Conservation (phyloP, 768 basidiomycete genomes). For the Glaciozyma martinii region DNA sequence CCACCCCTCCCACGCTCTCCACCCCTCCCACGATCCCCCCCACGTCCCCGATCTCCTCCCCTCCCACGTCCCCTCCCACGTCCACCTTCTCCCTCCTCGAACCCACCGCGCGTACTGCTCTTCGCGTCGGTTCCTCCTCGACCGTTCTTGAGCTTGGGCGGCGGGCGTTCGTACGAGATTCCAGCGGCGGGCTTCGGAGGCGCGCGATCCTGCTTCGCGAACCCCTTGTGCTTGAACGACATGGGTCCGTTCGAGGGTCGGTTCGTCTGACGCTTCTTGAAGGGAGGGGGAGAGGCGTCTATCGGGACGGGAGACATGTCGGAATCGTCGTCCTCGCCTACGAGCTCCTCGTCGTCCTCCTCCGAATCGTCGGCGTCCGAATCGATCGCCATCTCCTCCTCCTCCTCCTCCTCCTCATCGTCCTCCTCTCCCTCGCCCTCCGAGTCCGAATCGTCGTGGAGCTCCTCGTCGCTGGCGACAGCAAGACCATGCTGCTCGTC, state of each 20-base stretch:
- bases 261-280: constrained; percentile 5
- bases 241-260: constrained; percentile 7
- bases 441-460: constrained; percentile 35
- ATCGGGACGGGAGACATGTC: constrained; percentile 36
- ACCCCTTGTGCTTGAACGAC: constrained; percentile 25
- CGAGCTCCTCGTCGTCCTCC: constrained; percentile 40
- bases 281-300: constrained; percentile 14
- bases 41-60: not conserved
- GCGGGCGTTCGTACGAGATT: not conserved
- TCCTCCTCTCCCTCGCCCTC: constrained; percentile 13
- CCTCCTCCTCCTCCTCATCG: constrained; percentile 34
- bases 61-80: not conserved
- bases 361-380: constrained; percentile 40
- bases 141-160: constrained; percentile 20
- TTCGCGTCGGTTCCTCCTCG: not conserved
- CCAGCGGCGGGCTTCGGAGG: constrained; percentile 10
- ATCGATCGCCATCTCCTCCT: constrained; percentile 37
- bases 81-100: not conserved
- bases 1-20: not conserved
- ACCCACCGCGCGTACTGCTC: not conserved
- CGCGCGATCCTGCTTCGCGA: constrained; percentile 14
- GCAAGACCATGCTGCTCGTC: constrained; percentile 33
- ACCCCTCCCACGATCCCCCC: not conserved
- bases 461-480: constrained; percentile 13
- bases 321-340: constrained; percentile 32